Percentiles rank a stretch among this genome's conserved stretches.
Conservation (phyloP, 257 asterid species). For the Capsicum chinense region DNA sequence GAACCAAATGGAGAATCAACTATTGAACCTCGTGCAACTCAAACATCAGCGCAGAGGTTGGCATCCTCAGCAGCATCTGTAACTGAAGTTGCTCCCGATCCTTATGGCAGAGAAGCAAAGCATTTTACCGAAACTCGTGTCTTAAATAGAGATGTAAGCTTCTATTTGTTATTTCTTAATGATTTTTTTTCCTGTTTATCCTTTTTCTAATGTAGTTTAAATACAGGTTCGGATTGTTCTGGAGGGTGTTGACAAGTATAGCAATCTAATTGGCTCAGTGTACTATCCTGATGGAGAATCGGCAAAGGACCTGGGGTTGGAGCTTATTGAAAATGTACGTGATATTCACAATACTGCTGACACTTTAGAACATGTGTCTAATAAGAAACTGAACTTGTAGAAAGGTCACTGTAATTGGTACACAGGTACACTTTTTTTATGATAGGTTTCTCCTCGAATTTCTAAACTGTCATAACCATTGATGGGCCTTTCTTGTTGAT, state of each 20-base stretch:
- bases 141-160: constrained; percentile 87
- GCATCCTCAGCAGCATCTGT: constrained; percentile 64
- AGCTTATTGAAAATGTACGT: constrained; percentile 88
- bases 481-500: constrained; percentile 20
- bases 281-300: constrained; percentile 90
- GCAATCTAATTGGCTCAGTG: constrained; percentile 87
- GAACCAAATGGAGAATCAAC: constrained; percentile 72
- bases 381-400: neutral
- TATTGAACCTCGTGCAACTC: constrained; percentile 61
- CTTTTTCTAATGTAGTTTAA: constrained; percentile 24
- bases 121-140: constrained; percentile 95
- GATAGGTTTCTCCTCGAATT: neutral
- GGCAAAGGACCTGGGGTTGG: constrained; percentile 85
- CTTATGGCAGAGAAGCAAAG: constrained; percentile 93
- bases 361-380: neutral
- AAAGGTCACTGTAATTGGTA: neutral
- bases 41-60: constrained; percentile 90
- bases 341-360: neutral
- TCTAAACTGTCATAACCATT: neutral
- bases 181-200: constrained; percentile 6
- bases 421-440: neutral
- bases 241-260: constrained; percentile 95
- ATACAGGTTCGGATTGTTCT: constrained; percentile 88
- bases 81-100: constrained; percentile 80
- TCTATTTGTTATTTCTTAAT: neutral